Evolutionary conservation across 2,329 filamentous ascomycete genomes (phyloP), one percentile per base, ranked within the genome.

Genomic region (Xylaria sp.): DNA sequence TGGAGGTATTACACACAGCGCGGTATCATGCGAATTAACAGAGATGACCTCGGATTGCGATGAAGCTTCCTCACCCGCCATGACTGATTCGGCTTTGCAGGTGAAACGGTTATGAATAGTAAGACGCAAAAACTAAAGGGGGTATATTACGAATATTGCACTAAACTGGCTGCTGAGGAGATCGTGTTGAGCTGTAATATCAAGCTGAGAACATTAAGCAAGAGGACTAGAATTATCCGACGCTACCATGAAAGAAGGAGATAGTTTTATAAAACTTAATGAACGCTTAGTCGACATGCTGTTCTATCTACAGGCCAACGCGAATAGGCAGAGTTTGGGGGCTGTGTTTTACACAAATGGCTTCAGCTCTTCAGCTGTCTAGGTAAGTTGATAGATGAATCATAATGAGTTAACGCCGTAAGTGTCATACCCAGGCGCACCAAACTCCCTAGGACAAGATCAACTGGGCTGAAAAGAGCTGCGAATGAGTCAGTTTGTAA

Each of bases 1-100:
- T 0, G 89, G 87, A 2, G 88, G 88, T 7, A 91, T 80, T 20
- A 91, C 76, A 72, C 88, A 90, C 37, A 92, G 78, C 1, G 89
- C 89, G 3, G 89, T 91, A 60, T 90, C 85, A 70, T 87, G 80
- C 2, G 85, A 89, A 55, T 68, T 54, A 28, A 72, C 12, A 34
- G 67, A 39, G 48, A 77, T 57, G 13, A 52, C 18, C 20, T 25
- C 32, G 12, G 63, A 2, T 32, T 48, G 44, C 8, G 63, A 55
- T 25, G 60, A 63, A 56, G 57, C 23, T 37, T 65, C 46, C 50
- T 62, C 15, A 37, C 63, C 60, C 72, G 73, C 75, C 75, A 76
- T 77, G 55, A 46, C 23, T 76, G 50, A 34, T n/a, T 63, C 1
- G 13, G 20, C 55, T 46, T 9, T 57, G 12, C n/a, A 58, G 12